These are phyloP conservation scores for Microbotryum lychnidis-dioicae DNA, from an alignment of 1,284 basidiomycete species.

Conservation along the genomic window DNA sequence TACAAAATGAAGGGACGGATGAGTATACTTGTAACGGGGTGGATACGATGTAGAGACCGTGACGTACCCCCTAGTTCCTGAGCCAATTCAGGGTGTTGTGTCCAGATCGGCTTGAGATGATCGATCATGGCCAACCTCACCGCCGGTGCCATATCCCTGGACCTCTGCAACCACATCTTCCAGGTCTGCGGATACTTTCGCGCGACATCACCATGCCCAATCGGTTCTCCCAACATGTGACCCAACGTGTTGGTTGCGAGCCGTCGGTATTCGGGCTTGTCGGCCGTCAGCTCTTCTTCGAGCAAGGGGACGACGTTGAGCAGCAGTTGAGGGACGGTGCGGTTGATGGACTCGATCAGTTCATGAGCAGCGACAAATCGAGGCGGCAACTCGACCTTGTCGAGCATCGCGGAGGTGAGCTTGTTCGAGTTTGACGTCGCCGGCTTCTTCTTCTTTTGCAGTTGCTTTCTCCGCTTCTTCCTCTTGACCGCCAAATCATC, in stretches of 20 bases:
- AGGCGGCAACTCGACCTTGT: conserved; percentile 30
- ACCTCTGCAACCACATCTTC: conserved; percentile 72
- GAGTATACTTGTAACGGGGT: neutral
- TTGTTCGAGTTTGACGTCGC: neutral
- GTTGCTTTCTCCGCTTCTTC: conserved; percentile 1
- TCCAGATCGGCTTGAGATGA: conserved; percentile 55
- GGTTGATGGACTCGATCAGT: conserved; percentile 75
- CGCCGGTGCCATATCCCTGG: conserved; percentile 62
- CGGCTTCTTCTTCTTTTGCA: conserved; percentile 17
- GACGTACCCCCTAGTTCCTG: conserved; percentile 60
- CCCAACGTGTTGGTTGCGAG: conserved; percentile 79
- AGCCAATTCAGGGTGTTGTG: conserved; percentile 59
- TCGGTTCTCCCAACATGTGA: conserved; percentile 72
- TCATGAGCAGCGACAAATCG: conserved; percentile 62
- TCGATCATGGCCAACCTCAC: conserved; percentile 78
- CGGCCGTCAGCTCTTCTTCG: conserved; percentile 78
- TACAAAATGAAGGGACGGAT: conserved; percentile 15
- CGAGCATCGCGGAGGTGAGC: conserved; percentile 15
- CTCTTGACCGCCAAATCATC: neutral
- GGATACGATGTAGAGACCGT: neutral
- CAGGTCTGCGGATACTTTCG: conserved; percentile 76
- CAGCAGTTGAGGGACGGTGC: conserved; percentile 68
- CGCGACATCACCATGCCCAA: conserved; percentile 54
- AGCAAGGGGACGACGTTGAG: conserved; percentile 87
- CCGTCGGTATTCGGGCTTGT: conserved; percentile 62